A percentile compares a stretch with the other conserved stretches of the same genome.
Evolutionary conservation across 345 rosid genomes (phyloP).

Genomic region (Brassica incana): DNA sequence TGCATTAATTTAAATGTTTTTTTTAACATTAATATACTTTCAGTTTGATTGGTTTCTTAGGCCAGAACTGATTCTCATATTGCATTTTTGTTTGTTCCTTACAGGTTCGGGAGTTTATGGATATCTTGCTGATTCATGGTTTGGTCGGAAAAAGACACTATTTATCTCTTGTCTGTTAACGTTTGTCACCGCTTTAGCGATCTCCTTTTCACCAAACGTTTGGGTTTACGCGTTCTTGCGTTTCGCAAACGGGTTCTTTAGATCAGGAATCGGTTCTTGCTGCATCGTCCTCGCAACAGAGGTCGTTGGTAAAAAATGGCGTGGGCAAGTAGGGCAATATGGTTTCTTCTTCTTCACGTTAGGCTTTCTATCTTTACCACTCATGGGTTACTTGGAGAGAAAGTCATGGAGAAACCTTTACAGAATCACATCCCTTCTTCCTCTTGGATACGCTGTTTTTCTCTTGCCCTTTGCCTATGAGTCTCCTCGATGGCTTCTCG

Average conservation of each 20-base stretch:
- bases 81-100: neutral
- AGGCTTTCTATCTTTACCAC: slow-evolving; percentile 66
- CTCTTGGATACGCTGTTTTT: slow-evolving; percentile 49
- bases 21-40: neutral
- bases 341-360: slow-evolving; percentile 73
- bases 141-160: slow-evolving; percentile 64
- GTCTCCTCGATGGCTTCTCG: slow-evolving; percentile 79
- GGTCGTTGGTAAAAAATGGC: slow-evolving; percentile 68
- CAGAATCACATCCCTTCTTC: slow-evolving; percentile 51
- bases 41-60: neutral
- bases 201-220: slow-evolving; percentile 68
- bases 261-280: slow-evolving; percentile 66
- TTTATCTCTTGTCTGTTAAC: slow-evolving; percentile 53
- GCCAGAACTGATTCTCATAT: neutral
- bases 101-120: slow-evolving; percentile 66
- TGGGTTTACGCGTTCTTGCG: slow-evolving; percentile 69
- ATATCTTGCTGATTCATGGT: slow-evolving; percentile 53
- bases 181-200: slow-evolving; percentile 52
- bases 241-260: slow-evolving; percentile 56
- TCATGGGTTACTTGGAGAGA: slow-evolving; percentile 58
- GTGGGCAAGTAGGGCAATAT: slow-evolving; percentile 74
- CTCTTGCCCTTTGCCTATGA: slow-evolving; percentile 58
- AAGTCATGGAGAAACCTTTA: slow-evolving; percentile 59
- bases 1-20: neutral
- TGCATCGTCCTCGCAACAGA: slow-evolving; percentile 74